Percentiles rank a stretch among this genome's conserved stretches.
Evolutionary conservation across 148 eudicot species (phyloP).

Genomic region (Rhododendron henanense): DNA sequence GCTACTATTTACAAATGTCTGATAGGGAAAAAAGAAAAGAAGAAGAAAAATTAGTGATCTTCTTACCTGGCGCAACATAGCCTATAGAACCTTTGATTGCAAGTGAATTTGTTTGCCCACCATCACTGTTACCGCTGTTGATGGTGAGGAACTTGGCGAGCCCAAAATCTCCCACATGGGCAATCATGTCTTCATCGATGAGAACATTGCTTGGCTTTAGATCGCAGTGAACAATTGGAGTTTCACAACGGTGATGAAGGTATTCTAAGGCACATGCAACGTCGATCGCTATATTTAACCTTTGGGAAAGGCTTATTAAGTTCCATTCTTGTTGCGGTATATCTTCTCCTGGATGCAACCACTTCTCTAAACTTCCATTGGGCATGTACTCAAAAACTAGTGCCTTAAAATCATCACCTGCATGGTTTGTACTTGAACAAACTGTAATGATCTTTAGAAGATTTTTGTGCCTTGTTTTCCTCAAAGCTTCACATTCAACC

Average conservation of each 20-base stretch:
- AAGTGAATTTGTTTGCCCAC: no score
- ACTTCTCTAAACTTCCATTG: conserved; percentile 4
- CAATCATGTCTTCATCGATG: background rate
- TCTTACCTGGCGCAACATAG: no score
- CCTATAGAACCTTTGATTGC: no score
- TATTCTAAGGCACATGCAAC: background rate
- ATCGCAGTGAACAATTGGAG: conserved; percentile 2
- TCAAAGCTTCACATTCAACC: background rate
- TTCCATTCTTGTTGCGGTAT: background rate
- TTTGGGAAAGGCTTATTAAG: background rate
- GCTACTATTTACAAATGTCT: no score
- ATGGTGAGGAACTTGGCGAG: no score
- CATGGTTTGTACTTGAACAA: background rate
- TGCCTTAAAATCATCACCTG: conserved; percentile 12
- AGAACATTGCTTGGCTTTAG: background rate
- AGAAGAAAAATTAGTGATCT: no score
- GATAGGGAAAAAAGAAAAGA: no score
- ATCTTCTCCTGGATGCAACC: background rate
- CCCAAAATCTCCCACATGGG: background rate
- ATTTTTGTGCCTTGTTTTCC: background rate
- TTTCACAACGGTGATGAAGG: background rate
- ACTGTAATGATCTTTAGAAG: background rate
- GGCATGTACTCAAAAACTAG: background rate
- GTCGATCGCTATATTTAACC: background rate
- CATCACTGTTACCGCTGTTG: no score